phyloP scores from a whole-genome alignment of 768 basidiomycete genomes.

The Infundibulicybe gibba region DNA sequence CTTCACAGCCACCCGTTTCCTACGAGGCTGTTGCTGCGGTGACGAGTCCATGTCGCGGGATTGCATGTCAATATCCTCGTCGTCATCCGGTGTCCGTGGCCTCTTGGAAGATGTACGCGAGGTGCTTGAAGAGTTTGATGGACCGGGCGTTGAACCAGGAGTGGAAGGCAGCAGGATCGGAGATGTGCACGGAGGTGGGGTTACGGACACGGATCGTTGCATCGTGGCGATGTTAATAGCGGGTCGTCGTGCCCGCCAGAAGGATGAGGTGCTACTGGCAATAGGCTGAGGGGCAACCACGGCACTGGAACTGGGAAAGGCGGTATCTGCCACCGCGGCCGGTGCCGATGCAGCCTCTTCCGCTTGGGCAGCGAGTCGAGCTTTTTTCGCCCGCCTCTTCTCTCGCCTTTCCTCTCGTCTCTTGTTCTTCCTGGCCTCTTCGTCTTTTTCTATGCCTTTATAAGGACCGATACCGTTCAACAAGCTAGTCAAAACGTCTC shows the following conservation, averaged over 20 bases:
- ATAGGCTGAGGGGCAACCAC: slow-evolving; percentile 20
- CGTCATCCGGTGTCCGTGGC: slow-evolving; percentile 70
- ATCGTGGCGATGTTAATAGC: slow-evolving; percentile 68
- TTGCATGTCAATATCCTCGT: slow-evolving; percentile 31
- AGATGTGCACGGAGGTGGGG: slow-evolving; percentile 60
- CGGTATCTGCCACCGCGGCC: slow-evolving; percentile 23
- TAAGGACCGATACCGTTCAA: slow-evolving; percentile 74
- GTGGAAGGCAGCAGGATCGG: slow-evolving; percentile 45
- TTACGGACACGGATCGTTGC: slow-evolving; percentile 71
- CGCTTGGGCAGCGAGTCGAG: slow-evolving; percentile 16
- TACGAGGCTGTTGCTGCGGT: slow-evolving; percentile 31
- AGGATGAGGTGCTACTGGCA: slow-evolving; percentile 37
- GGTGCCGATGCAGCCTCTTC: slow-evolving; percentile 28
- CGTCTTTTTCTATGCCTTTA: slow-evolving; percentile 58
- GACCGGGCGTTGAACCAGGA: slow-evolving; percentile 71
- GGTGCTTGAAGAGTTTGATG: slow-evolving; percentile 68
- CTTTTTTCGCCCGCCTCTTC: slow-evolving; percentile 46
- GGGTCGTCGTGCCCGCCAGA: slow-evolving; percentile 71
- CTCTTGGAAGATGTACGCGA: slow-evolving; percentile 80
- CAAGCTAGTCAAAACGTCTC: slow-evolving; percentile 78
- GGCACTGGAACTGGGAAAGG: slow-evolving; percentile 22
- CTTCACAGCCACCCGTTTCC: slow-evolving; percentile 62
- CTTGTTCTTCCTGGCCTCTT: slow-evolving; percentile 49
- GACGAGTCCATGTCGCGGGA: slow-evolving; percentile 18
- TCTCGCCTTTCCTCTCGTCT: slow-evolving; percentile 54